phyloP scores from a whole-genome alignment of 2,329 filamentous ascomycete genomes.

The Curvularia eragrostidis region DNA sequence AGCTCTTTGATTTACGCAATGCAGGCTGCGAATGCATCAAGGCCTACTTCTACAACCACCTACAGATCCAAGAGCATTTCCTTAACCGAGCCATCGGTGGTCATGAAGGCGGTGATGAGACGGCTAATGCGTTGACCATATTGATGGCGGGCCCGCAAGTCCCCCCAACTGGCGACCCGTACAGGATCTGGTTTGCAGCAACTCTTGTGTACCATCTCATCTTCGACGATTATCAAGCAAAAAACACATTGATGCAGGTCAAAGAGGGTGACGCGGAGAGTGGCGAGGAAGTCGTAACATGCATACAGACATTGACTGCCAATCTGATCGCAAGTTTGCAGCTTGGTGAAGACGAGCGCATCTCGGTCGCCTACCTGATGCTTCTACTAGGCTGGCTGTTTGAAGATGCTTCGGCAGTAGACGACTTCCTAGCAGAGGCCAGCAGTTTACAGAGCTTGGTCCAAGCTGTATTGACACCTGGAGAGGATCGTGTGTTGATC shows the following conservation, averaged over 20 bases:
- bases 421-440: conserved; percentile 90
- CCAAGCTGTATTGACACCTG: conserved; percentile 67
- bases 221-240: conserved; percentile 79
- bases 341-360: conserved; percentile 76
- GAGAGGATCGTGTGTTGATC: conserved; percentile 67
- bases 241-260: conserved; percentile 78
- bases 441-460: conserved; percentile 89
- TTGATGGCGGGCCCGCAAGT: conserved; percentile 72
- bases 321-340: conserved; percentile 84
- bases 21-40: conserved; percentile 90
- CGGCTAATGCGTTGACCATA: conserved; percentile 86
- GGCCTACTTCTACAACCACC: conserved; percentile 85
- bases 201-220: conserved; percentile 86
- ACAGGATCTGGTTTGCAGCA: conserved; percentile 87
- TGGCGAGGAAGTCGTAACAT: conserved; percentile 94
- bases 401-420: conserved; percentile 87
- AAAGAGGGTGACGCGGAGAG: conserved; percentile 87
- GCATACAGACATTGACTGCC: conserved; percentile 84
- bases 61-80: conserved; percentile 84
- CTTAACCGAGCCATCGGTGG: conserved; percentile 87
- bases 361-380: conserved; percentile 87
- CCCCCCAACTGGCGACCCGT: conserved; percentile 75
- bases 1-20: conserved; percentile 79
- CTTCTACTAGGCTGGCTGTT: conserved; percentile 88
- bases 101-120: conserved; percentile 79